phyloP scores from a whole-genome alignment of 768 basidiomycete species.

The Jaapia argillacea region DNA sequence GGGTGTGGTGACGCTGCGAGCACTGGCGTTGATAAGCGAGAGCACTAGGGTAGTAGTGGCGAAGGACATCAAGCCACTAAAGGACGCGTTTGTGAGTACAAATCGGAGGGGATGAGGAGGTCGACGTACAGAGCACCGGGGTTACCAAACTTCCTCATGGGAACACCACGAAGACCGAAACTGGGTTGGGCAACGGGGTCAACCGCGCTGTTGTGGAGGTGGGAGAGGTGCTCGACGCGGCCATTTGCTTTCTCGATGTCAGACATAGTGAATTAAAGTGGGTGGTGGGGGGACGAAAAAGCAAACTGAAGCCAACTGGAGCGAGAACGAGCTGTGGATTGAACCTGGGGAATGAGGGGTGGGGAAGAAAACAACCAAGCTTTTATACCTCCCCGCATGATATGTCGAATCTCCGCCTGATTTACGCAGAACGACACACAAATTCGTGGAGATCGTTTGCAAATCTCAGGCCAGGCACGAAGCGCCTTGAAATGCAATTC shows the following conservation, averaged over 20 bases:
- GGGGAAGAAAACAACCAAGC: too few relatives aligned
- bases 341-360: too few relatives aligned
- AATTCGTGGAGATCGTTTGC: too few relatives aligned
- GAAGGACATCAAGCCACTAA: slow-evolving; percentile 75
- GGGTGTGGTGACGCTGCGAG: slow-evolving; percentile 39
- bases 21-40: slow-evolving; percentile 59
- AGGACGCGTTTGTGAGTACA: slow-evolving; percentile 12
- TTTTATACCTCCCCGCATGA: too few relatives aligned
- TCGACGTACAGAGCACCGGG: slow-evolving; percentile 44
- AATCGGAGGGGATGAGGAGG: slow-evolving; percentile 5
- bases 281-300: not conserved
- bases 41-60: slow-evolving; percentile 80
- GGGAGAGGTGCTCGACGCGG: slow-evolving; percentile 13
- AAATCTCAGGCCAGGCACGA: too few relatives aligned
- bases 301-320: not conserved
- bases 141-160: slow-evolving; percentile 38
- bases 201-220: not conserved
- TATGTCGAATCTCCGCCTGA: too few relatives aligned
- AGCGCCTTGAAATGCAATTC: too few relatives aligned
- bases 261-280: slow-evolving; percentile 16
- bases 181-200: not conserved
- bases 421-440: too few relatives aligned
- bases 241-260: slow-evolving; percentile 28
- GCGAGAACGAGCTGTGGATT: not conserved
- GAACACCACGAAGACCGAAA: slow-evolving; percentile 3